Percentiles rank a stretch among this genome's conserved stretches.
phyloP scores from a whole-genome alignment of 2,329 filamentous ascomycete genomes.

The Juglanconis juglandina region DNA sequence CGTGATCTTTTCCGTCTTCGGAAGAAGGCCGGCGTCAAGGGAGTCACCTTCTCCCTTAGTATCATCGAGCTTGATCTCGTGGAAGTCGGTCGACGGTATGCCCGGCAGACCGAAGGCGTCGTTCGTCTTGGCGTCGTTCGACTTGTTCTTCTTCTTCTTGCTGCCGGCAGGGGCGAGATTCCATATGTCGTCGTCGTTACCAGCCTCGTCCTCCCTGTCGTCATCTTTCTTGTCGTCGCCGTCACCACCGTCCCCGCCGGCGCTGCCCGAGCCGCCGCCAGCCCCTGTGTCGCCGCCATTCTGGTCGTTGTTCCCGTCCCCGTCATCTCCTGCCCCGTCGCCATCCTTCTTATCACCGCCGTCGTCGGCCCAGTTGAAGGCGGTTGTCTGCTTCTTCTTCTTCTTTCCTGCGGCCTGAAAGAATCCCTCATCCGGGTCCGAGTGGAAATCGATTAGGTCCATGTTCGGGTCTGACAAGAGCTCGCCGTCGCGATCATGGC shows the following conservation, averaged over 20 bases:
- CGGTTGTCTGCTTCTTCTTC: constrained; percentile 49
- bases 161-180: constrained; percentile 42
- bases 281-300: constrained; percentile 30
- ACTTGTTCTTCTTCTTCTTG: constrained; percentile 57
- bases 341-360: constrained; percentile 42
- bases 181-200: constrained; percentile 45
- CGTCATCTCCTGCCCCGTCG: constrained; percentile 35
- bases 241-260: constrained; percentile 33
- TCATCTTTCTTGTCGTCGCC: constrained; percentile 35
- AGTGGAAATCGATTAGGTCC: constrained; percentile 54
- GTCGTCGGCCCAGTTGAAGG: constrained; percentile 39
- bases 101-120: constrained; percentile 24
- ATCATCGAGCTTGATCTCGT: constrained; percentile 67
- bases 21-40: constrained; percentile 52
- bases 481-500: constrained; percentile 26
- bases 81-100: constrained; percentile 44
- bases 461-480: constrained; percentile 46
- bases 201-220: constrained; percentile 35
- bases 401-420: constrained; percentile 54
- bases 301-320: constrained; percentile 30
- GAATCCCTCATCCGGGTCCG: constrained; percentile 49
- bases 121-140: constrained; percentile 27
- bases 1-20: constrained; percentile 7
- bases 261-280: constrained; percentile 28
- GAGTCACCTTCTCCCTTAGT: constrained; percentile 41